Evolutionary conservation across 768 basidiomycete species (phyloP), one percentile per base, ranked within the genome.

Genomic region (Boletus edulis): DNA sequence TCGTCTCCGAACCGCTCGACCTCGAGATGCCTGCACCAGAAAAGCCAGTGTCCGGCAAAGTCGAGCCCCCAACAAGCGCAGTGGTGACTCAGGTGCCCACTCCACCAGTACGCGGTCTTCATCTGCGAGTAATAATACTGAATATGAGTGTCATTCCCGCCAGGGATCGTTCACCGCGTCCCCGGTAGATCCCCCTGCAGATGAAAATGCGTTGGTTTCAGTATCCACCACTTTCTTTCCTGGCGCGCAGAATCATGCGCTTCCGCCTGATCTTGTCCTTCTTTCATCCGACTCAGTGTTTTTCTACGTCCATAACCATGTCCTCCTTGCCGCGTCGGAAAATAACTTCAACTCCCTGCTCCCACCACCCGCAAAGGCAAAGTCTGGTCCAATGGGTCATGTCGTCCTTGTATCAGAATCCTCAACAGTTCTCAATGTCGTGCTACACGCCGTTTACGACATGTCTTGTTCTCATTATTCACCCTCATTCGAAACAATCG

Each of bases 151-250:
- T 37, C 42, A 47, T 39, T 32, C 47, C 17, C 39, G 17, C 39
- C 46, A 76, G 74, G 65, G 58, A 49, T 74, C 73, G 0, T 65
- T 68, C 41, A 60, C 61, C 13, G 62, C 68, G n/a, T 72, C 75
- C 13, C 73, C 72, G 9, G 58, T 46, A 7, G 65, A 67, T 37
- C 65, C 72, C 17, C 52, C 69, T 15, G 38, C 52, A 17, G 67
- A 82, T 71, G 78, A 78, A 59, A 79, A 70, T 45, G 72, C 76
- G 3, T 73, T 78, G 49, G 85, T 92, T 52, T 89, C 89, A 2
- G 83, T 93, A 35, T 91, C 89, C 15, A 93, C 91, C 27, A 89
- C 89, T 0, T 93, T 92, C 72, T 85, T 81, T 63, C 89, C 90
- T 3, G 83, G 81, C 37, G 83, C 87, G 4, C 80, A 83, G 55